These are phyloP conservation scores for Pseudonitzschia pungens DNA, from an alignment of 108 stramenopile species.

Conservation along the genomic window DNA sequence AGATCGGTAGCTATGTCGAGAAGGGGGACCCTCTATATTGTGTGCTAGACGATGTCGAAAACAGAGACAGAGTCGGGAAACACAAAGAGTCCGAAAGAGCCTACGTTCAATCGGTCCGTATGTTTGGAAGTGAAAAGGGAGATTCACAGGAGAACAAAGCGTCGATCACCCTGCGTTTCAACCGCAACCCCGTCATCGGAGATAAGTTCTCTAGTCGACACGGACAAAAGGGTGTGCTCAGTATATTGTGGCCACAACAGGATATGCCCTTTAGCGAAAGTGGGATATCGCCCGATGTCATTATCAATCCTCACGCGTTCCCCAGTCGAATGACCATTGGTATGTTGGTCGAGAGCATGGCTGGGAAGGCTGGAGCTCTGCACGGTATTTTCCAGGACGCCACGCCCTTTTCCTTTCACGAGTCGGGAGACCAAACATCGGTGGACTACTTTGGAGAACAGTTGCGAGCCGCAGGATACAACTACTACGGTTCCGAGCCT, in stretches of 20 bases:
- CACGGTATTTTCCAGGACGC: constrained; percentile 97
- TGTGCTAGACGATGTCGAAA: constrained; percentile 79
- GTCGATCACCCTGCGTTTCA: constrained; percentile 90
- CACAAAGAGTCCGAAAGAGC: constrained; percentile 94
- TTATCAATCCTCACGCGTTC: constrained; percentile 99
- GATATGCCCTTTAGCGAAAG: constrained; percentile 99
- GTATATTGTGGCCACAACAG: constrained; percentile 97
- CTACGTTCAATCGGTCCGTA: constrained; percentile 86
- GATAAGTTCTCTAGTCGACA: constrained; percentile 99
- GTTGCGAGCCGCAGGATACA: constrained; percentile 95
- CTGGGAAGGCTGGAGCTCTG: constrained; percentile 95
- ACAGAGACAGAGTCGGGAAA: constrained; percentile 62
- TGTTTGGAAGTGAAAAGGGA: constrained; percentile 53
- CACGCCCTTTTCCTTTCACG: constrained; percentile 98
- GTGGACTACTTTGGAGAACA: constrained; percentile 99
- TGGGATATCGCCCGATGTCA: constrained; percentile 96
- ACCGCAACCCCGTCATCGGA: constrained; percentile 96
- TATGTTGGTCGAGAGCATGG: constrained; percentile 99
- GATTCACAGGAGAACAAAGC: constrained; percentile 57
- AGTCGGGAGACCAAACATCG: constrained; percentile 88
- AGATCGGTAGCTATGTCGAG: constrained; percentile 80
- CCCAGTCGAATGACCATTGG: constrained; percentile 99
- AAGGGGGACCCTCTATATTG: constrained; percentile 93
- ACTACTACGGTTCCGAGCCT: constrained; percentile 97
- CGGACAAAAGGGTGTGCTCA: constrained; percentile 98